Percentiles rank a stretch among this genome's conserved stretches.
Conservation (phyloP, 2,329 filamentous ascomycete genomes). For the Sclerotinia minor region DNA sequence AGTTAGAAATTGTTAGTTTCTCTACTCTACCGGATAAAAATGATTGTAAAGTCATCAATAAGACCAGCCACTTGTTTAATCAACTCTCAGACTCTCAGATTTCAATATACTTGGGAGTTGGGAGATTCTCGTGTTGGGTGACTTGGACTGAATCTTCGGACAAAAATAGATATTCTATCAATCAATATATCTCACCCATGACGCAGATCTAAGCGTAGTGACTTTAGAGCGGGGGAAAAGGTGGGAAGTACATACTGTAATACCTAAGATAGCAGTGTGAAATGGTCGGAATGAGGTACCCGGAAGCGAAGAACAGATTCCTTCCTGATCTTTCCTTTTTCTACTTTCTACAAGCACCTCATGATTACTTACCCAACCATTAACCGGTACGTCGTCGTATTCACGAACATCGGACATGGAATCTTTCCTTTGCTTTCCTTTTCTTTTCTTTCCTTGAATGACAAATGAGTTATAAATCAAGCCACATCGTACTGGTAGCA, state of each 20-base stretch:
- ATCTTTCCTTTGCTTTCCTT: not conserved
- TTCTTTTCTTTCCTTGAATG: not conserved
- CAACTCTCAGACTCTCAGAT: not conserved
- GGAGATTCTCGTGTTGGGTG: slow-evolving; percentile 12
- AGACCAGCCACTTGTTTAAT: not conserved
- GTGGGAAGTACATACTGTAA: too few species aligned
- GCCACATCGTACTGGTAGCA: not conserved
- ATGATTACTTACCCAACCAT: too few species aligned
- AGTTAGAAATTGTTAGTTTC: not conserved
- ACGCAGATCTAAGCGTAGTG: slow-evolving; percentile 1
- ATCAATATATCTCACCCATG: slow-evolving; percentile 5
- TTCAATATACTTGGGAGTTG: not conserved
- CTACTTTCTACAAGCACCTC: not conserved
- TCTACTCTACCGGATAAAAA: not conserved
- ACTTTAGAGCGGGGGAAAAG: not conserved
- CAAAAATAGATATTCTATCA: slow-evolving; percentile 16
- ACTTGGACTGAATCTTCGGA: slow-evolving; percentile 5
- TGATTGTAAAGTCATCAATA: not conserved
- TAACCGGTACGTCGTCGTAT: not conserved
- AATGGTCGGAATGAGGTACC: not conserved
- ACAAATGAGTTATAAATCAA: not conserved
- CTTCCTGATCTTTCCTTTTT: not conserved
- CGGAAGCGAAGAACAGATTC: slow-evolving; percentile 8
- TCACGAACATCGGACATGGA: not conserved
- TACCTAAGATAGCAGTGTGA: not conserved